These are phyloP conservation scores for Aspergillus neotritici DNA, from an alignment of 2,329 filamentous ascomycete genomes.

Conservation along the genomic window DNA sequence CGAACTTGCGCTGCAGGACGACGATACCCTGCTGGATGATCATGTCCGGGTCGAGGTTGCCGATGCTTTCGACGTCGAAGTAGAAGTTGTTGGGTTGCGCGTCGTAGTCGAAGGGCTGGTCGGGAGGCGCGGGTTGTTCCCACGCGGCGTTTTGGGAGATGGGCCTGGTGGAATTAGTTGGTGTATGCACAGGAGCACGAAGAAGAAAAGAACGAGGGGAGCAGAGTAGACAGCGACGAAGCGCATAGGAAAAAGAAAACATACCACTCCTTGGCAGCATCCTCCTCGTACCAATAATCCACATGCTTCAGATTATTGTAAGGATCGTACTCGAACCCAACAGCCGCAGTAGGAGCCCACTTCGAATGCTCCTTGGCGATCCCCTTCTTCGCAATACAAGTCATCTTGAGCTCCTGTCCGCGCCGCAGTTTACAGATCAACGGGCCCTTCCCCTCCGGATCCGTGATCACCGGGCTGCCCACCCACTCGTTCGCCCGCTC, in stretches of 20 bases:
- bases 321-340: slow-evolving; percentile 97
- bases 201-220: background rate
- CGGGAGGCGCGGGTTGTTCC: slow-evolving; percentile 70
- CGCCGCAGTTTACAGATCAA: slow-evolving; percentile 86
- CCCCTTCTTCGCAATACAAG: slow-evolving; percentile 93
- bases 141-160: slow-evolving; percentile 53
- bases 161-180: slow-evolving; percentile 23
- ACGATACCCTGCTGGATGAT: slow-evolving; percentile 87
- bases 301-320: slow-evolving; percentile 92
- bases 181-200: background rate
- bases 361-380: slow-evolving; percentile 99
- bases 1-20: slow-evolving; percentile 84
- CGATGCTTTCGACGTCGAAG: slow-evolving; percentile 85
- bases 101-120: slow-evolving; percentile 85
- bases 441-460: slow-evolving; percentile 73
- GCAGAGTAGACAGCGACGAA: background rate
- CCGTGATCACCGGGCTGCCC: slow-evolving; percentile 75
- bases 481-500: slow-evolving; percentile 67
- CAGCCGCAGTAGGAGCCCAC: slow-evolving; percentile 87
- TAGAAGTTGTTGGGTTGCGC: slow-evolving; percentile 82
- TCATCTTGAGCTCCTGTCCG: slow-evolving; percentile 83
- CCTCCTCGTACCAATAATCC: slow-evolving; percentile 91
- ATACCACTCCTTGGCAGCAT: slow-evolving; percentile 77
- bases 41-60: slow-evolving; percentile 79
- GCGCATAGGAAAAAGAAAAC: slow-evolving; percentile 25